Evolutionary conservation across 2,329 filamentous ascomycete species (phyloP).

Genomic region (Fusarium irregulare): DNA sequence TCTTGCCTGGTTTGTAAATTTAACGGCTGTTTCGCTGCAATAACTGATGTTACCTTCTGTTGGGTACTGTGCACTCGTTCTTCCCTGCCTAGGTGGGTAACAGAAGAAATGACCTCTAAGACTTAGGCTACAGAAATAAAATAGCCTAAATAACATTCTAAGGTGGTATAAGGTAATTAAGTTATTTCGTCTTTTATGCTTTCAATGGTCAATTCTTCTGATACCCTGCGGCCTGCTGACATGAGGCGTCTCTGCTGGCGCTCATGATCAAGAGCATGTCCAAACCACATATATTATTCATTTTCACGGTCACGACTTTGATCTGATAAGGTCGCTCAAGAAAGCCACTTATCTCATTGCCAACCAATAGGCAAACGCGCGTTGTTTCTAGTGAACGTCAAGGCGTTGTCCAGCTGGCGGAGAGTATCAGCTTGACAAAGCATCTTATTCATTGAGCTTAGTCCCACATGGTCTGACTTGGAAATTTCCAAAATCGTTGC

Average conservation of each 20-base stretch:
- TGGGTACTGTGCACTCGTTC: not conserved
- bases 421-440: not conserved
- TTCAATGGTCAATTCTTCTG: too few species aligned
- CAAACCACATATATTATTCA: not conserved
- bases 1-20: not conserved
- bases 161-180: too few species aligned
- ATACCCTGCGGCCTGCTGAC: not conserved
- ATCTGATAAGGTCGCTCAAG: not conserved
- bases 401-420: not conserved
- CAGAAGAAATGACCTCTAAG: too few species aligned
- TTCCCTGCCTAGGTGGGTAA: not conserved
- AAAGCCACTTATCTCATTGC: slow-evolving; percentile 1
- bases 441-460: not conserved
- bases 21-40: not conserved
- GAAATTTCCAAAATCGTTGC: not conserved
- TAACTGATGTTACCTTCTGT: not conserved
- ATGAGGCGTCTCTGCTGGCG: not conserved
- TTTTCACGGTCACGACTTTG: not conserved
- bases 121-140: too few species aligned
- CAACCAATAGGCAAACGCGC: not conserved
- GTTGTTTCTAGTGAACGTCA: not conserved
- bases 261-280: not conserved
- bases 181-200: too few species aligned
- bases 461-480: not conserved
- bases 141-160: too few species aligned